Conservation (phyloP, 1,139 yeast species). For the Entelexis paramagnoliae region DNA sequence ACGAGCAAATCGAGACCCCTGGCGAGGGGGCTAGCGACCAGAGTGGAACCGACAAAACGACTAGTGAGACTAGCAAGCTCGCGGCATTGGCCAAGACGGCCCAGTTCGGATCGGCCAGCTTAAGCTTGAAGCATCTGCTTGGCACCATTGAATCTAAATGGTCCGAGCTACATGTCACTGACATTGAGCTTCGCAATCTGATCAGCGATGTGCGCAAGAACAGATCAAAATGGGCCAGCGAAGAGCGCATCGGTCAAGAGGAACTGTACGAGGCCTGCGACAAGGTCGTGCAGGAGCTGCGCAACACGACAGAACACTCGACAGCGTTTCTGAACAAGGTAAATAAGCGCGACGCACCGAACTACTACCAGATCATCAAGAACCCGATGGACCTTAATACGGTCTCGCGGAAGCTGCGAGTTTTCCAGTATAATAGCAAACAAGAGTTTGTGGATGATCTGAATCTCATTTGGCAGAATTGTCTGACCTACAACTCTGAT, state of each 20-base stretch:
- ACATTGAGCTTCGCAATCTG: conserved; percentile 70
- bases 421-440: conserved; percentile 70
- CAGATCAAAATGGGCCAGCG: conserved; percentile 94
- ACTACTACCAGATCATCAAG: conserved; percentile 79
- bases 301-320: conserved; percentile 92
- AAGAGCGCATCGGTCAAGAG: conserved; percentile 91
- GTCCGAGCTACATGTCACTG: conserved; percentile 65
- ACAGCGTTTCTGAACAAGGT: conserved; percentile 93
- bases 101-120: conserved; percentile 66
- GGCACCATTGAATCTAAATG: conserved; percentile 69
- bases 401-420: conserved; percentile 78
- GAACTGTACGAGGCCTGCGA: conserved; percentile 96
- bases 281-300: conserved; percentile 76
- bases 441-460: conserved; percentile 85
- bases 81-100: conserved; percentile 30
- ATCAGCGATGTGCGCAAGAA: conserved; percentile 89
- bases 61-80: conserved; percentile 3
- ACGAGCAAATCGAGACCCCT: conserved; percentile 30
- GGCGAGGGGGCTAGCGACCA: neutral
- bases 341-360: conserved; percentile 94
- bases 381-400: conserved; percentile 96
- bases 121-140: conserved; percentile 70
- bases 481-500: conserved; percentile 86
- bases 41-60: neutral
- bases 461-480: conserved; percentile 91